A percentile compares a stretch with the other conserved stretches of the same genome.
Evolutionary conservation across 2,329 filamentous ascomycete genomes (phyloP).

Genomic region (Aspergillus ustus): DNA sequence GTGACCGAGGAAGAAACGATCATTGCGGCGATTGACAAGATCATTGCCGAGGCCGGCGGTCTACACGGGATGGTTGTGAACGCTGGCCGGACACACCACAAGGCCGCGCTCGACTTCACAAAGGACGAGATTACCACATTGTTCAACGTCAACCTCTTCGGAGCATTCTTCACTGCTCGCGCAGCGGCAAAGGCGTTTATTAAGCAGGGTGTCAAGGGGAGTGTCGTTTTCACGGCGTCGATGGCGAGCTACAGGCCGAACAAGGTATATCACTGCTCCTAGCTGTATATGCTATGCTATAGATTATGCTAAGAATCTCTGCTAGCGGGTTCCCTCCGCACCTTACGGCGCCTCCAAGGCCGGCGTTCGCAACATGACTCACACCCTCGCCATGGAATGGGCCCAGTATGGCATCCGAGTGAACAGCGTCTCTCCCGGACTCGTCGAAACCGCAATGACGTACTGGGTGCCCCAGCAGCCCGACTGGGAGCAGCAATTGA

Average conservation of each 20-base stretch:
- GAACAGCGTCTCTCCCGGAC: slow-evolving; percentile 58
- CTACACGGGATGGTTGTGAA: slow-evolving; percentile 58
- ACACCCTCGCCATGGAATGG: slow-evolving; percentile 70
- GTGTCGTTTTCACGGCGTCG: slow-evolving; percentile 49
- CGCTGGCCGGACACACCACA: slow-evolving; percentile 58
- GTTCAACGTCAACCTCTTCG: slow-evolving; percentile 40
- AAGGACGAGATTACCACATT: slow-evolving; percentile 52
- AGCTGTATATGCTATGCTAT: not conserved
- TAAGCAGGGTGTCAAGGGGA: slow-evolving; percentile 50
- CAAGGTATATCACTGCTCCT: slow-evolving; percentile 31
- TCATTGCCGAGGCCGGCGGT: slow-evolving; percentile 49
- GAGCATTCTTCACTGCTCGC: slow-evolving; percentile 51
- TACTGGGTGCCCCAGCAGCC: slow-evolving; percentile 55
- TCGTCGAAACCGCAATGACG: slow-evolving; percentile 46
- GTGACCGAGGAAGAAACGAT: slow-evolving; percentile 55
- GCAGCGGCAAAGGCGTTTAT: slow-evolving; percentile 52
- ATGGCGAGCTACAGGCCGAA: slow-evolving; percentile 55
- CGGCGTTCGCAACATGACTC: slow-evolving; percentile 37
- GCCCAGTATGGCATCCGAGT: slow-evolving; percentile 69
- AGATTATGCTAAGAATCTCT: not conserved
- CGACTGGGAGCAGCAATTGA: slow-evolving; percentile 58
- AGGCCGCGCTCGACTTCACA: slow-evolving; percentile 56
- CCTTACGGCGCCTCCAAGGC: slow-evolving; percentile 51
- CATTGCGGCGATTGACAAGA: slow-evolving; percentile 50
- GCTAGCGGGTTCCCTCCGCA: slow-evolving; percentile 37